Evolutionary conservation across 2,329 filamentous ascomycete genomes (phyloP), one percentile per base, ranked within the genome.

Genomic region (Fusarium sp.): DNA sequence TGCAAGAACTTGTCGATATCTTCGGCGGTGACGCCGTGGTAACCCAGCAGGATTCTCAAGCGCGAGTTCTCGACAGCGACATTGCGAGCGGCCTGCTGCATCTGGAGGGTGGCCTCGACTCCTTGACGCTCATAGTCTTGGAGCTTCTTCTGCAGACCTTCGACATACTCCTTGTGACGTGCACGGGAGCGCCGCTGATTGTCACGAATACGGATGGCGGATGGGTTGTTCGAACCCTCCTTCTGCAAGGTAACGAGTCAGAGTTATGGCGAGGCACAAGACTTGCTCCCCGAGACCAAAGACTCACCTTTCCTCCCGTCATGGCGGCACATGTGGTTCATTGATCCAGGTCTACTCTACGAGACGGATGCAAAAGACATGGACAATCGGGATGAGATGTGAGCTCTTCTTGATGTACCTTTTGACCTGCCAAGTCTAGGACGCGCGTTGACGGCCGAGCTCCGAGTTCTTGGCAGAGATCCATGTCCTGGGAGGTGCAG

Each of bases 171-270:
- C 67, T 85, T 85, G 35, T 84, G 85, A 40, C 87, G 86, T 31
- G 85, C 86, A 38, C 88, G 84, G 17, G 85, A 87, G 38, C 85
- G 85, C 55, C 87, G 86, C 80, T 90, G 88, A 77, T 87, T 89
- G 70, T 88, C 84, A 71, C 87, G 84, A 72, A 85, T 84, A 64
- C 83, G 83, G 62, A 82, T 67, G 62, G 80, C 81, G 55, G 81
- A 80, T 58, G 81, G 78, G 64, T 79, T 81, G 35, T 75, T 66
- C 12, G 79, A 77, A 69, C 67, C 75, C 62, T 78, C 75, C 66
- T 67, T 77, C 75, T 76, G 72, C 70, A 67, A 57, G 69, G 67
- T 53, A 66, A 72, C 67, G 67, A 71, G 75, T 78, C 60, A 76
- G 66, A 61, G 56, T 63, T 65, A 61, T 53, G 67, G 27, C 44